Evolutionary conservation across 2,329 filamentous ascomycete genomes (phyloP).

Genomic region (Bipolaris sorokiniana): DNA sequence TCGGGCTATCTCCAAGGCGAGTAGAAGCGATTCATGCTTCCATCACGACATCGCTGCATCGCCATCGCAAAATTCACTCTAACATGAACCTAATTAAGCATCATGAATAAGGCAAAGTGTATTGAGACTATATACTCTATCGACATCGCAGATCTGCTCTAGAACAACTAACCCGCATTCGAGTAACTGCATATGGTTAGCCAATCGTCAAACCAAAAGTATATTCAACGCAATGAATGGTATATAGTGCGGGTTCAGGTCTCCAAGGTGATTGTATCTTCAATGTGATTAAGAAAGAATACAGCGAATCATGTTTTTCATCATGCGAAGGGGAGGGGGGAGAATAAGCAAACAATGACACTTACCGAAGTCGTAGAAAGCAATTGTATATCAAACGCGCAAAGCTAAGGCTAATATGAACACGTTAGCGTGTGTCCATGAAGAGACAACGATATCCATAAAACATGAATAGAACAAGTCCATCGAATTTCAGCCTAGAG

Average conservation of each 20-base stretch:
- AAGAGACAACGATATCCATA: conserved; percentile 14
- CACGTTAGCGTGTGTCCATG: conserved; percentile 32
- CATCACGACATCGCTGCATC: background rate
- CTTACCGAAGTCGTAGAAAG: conserved; percentile 23
- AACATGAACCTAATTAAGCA: background rate
- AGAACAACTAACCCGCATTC: background rate
- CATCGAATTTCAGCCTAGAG: conserved; percentile 49
- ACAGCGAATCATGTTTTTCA: conserved; percentile 66
- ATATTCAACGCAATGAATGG: background rate
- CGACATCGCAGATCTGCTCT: conserved; percentile 3
- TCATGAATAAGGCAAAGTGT: background rate
- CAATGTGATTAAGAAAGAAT: conserved; percentile 68
- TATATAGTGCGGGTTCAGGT: conserved; percentile 56
- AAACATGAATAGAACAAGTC: conserved; percentile 27
- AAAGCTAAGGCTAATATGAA: conserved; percentile 11
- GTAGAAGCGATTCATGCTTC: background rate
- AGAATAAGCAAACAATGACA: conserved; percentile 2
- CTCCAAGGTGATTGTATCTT: conserved; percentile 70
- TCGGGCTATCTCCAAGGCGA: background rate
- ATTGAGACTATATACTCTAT: conserved; percentile 11
- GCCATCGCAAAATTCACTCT: background rate
- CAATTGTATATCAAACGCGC: background rate
- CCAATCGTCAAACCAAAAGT: conserved; percentile 3
- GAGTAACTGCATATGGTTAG: conserved; percentile 15
- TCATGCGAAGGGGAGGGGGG: conserved; percentile 52